Evolutionary conservation across 2,329 filamentous ascomycete genomes (phyloP).

Genomic region (Trichoderma arundinaceum): DNA sequence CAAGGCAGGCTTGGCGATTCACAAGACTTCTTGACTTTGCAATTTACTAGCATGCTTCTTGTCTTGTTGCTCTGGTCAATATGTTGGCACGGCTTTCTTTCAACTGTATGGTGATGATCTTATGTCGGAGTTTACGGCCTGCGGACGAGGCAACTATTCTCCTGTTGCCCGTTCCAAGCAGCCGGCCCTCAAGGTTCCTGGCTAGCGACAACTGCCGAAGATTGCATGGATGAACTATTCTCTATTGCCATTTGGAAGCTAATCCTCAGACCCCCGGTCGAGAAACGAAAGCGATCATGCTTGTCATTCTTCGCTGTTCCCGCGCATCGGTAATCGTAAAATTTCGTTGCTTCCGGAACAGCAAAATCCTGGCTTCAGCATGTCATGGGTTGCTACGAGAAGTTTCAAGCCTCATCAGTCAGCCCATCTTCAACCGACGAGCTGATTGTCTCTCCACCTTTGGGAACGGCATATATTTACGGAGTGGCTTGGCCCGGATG

Average conservation of each 20-base stretch:
- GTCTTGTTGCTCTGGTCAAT: neutral
- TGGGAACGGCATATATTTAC: neutral
- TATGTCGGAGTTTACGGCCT: too few relatives aligned
- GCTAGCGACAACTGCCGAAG: too few relatives aligned
- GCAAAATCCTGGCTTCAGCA: neutral
- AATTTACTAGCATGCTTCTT: neutral
- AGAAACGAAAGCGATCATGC: neutral
- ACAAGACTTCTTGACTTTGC: neutral
- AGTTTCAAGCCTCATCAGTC: neutral
- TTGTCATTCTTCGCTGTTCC: neutral
- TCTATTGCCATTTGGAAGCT: neutral
- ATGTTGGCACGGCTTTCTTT: too few relatives aligned
- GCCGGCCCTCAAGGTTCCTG: too few relatives aligned
- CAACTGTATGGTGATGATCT: too few relatives aligned
- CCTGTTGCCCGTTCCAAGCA: too few relatives aligned
- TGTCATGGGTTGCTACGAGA: neutral
- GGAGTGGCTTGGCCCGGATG: neutral
- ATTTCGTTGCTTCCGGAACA: neutral
- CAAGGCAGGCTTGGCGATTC: neutral
- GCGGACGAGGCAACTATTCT: neutral
- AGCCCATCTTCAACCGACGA: neutral
- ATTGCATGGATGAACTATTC: neutral
- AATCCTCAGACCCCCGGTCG: neutral
- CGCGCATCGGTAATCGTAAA: neutral
- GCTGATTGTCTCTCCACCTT: neutral